Percentiles rank a stretch among this genome's conserved stretches.
These are phyloP conservation scores for Begonia fuchsioides DNA, from an alignment of 306 rosid genomes.

Conservation along the genomic window DNA sequence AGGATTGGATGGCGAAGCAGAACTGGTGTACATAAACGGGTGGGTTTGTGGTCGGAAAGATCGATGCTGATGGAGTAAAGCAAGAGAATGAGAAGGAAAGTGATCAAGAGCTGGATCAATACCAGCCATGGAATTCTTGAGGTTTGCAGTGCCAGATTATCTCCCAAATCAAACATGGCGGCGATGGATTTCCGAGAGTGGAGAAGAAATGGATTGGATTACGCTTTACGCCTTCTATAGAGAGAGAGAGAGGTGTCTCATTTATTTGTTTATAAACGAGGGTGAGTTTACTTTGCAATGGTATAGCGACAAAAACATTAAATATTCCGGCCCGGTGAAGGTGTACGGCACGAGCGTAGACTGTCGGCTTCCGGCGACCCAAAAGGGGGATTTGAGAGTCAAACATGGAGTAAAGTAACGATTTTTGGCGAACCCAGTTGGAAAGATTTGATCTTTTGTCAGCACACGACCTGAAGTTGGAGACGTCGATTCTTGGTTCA, in stretches of 20 bases:
- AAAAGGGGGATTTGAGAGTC: too few species aligned
- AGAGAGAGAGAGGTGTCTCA: not conserved
- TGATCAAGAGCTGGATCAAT: conserved; percentile 52
- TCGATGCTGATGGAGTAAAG: conserved; percentile 33
- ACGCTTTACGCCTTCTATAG: not conserved
- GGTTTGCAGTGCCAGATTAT: conserved; percentile 24
- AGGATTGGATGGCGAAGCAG: conserved; percentile 24
- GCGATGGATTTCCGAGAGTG: not conserved
- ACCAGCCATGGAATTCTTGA: conserved; percentile 63
- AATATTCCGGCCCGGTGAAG: too few species aligned
- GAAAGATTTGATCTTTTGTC: too few species aligned
- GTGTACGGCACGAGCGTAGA: too few species aligned
- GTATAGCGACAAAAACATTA: too few species aligned
- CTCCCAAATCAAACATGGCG: conserved; percentile 52
- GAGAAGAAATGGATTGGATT: not conserved
- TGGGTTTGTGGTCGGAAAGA: conserved; percentile 24
- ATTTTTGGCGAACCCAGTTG: too few species aligned
- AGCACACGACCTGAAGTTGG: too few species aligned
- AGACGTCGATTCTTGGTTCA: too few species aligned
- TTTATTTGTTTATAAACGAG: too few species aligned
- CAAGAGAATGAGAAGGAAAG: conserved; percentile 40
- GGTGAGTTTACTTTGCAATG: too few species aligned
- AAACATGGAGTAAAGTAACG: too few species aligned
- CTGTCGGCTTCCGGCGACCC: too few species aligned
- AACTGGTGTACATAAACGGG: not conserved